Base-by-base conservation (phyloP, 2,329 filamentous ascomycete genomes). In the Hypoxylon sp. region DNA sequence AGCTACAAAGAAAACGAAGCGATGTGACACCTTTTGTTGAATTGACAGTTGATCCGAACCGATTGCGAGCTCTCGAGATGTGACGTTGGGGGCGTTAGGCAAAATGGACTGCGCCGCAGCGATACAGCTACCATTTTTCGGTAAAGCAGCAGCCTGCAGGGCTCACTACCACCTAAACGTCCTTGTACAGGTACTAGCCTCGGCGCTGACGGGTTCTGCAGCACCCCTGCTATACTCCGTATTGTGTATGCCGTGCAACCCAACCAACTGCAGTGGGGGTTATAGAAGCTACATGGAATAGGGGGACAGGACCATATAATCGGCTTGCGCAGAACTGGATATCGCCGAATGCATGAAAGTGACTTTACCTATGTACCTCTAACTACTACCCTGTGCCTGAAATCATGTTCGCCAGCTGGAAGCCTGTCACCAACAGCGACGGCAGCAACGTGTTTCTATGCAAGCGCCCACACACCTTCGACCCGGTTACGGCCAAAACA, bases 391-490 rank as follows among this genome's bases (percentile, higher is more conserved):
- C 22, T 22, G 20, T 31, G 25, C n/a, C 42, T 22, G 51, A 50
- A 51, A 63, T 3, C 33, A 63, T 58, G 61, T 58, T 64, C 54
- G 53, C 61, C 27, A 58, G 53, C 27, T 58, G 53, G 61, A 64
- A 64, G 31, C 53, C 53, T 27, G 37, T 58, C n/a, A 14, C 61
- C n/a, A 25, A 40, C 17, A 58, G 53, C 53, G 61, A 64, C 44
- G 46, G 61, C 44, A 50, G 33, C 42, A 30, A 57, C 46, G 53
- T 57, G 13, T 25, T 57, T 50, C 46, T 63, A 33, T 51, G 37
- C 61, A 63, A 57, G n/a, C 44, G 53, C 10, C 61, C 61, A 6
- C 61, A 64, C 53, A 51, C 35, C 33, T 64, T 64, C 46, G 61
- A 64, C 22, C 53, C 53, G 25, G 53, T 58, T 27, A 64, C 60